Percentiles rank a stretch among this genome's conserved stretches.
Conservation (phyloP, 192 early-diverging fungal species). For the Polychytrium aggregatum region DNA sequence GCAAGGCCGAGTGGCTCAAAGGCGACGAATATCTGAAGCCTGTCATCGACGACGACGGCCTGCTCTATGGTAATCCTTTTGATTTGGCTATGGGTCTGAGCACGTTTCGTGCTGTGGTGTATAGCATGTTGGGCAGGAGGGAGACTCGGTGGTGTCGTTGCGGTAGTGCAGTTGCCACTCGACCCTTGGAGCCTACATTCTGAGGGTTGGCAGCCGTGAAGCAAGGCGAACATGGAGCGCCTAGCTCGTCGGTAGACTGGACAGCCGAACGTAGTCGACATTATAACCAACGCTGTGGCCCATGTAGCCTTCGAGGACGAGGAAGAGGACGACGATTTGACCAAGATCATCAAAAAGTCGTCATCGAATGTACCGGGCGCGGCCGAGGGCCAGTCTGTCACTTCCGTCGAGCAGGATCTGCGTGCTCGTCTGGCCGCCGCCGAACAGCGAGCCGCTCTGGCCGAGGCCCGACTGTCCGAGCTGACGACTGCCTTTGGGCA, state of each 20-base stretch:
- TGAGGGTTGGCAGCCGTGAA: too few relatives aligned
- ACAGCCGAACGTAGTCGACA: too few relatives aligned
- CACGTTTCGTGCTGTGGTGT: too few relatives aligned
- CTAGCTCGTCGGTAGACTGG: too few relatives aligned
- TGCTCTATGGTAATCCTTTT: conserved; percentile 28
- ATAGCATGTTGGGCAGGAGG: too few relatives aligned
- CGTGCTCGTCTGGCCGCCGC: conserved; percentile 5
- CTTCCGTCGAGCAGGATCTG: conserved; percentile 1
- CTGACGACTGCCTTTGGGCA: conserved; percentile 19
- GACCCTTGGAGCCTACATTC: too few relatives aligned
- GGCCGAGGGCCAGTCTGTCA: conserved; percentile 2
- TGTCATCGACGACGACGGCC: conserved; percentile 37
- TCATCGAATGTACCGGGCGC: too few relatives aligned
- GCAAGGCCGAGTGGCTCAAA: conserved; percentile 11
- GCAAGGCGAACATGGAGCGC: too few relatives aligned
- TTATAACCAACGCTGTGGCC: too few relatives aligned
- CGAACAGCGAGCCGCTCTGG: conserved; percentile 6
- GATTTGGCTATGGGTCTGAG: too few relatives aligned
- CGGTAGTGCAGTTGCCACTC: too few relatives aligned
- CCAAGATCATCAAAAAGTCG: not conserved
- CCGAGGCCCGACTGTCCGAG: conserved; percentile 12
- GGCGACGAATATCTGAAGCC: conserved; percentile 33
- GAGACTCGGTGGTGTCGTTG: too few relatives aligned
- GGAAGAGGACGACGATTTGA: conserved; percentile 23
- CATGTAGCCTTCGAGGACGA: conserved; percentile 29